These are phyloP conservation scores for Xylaria venustula DNA, from an alignment of 495 filamentous ascomycete genomes.

Conservation along the genomic window DNA sequence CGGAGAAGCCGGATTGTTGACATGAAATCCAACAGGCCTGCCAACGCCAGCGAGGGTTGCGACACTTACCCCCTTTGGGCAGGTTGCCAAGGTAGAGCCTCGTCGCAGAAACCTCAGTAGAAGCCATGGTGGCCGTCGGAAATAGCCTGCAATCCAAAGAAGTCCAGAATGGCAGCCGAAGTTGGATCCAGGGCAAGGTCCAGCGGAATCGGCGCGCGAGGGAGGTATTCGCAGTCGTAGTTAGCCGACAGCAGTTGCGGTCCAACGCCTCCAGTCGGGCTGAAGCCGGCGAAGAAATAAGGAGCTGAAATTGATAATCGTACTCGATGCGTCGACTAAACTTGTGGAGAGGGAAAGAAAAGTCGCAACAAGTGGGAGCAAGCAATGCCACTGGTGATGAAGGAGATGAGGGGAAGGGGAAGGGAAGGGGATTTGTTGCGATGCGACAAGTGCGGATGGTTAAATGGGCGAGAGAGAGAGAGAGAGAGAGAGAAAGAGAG, in stretches of 20 bases:
- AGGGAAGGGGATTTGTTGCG: conserved; percentile 20
- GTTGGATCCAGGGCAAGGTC: neutral
- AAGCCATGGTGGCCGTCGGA: conserved; percentile 41
- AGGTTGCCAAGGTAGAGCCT: conserved; percentile 97
- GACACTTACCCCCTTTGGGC: conserved; percentile 84
- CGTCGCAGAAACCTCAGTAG: conserved; percentile 80
- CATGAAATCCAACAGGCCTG: conserved; percentile 21
- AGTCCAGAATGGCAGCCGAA: neutral
- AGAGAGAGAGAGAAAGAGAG: too few species aligned
- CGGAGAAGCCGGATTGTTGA: neutral
- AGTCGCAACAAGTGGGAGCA: neutral
- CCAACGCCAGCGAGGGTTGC: conserved; percentile 24
- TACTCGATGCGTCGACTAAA: neutral
- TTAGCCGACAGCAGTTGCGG: neutral
- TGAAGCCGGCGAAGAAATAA: too few species aligned
- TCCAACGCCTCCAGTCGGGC: neutral
- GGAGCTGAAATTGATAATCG: too few species aligned
- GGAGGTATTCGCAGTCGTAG: neutral
- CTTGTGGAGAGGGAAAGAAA: neutral
- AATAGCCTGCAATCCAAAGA: conserved; percentile 12
- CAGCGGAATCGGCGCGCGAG: neutral
- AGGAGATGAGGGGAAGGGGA: conserved; percentile 10
- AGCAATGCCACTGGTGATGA: conserved; percentile 3
- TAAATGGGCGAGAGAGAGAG: too few species aligned
- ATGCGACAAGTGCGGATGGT: conserved; percentile 14